Evolutionary conservation across 495 filamentous ascomycete genomes (phyloP), one percentile per base, ranked within the genome.

Genomic region (Pseudoneurospora amorphoporcata): DNA sequence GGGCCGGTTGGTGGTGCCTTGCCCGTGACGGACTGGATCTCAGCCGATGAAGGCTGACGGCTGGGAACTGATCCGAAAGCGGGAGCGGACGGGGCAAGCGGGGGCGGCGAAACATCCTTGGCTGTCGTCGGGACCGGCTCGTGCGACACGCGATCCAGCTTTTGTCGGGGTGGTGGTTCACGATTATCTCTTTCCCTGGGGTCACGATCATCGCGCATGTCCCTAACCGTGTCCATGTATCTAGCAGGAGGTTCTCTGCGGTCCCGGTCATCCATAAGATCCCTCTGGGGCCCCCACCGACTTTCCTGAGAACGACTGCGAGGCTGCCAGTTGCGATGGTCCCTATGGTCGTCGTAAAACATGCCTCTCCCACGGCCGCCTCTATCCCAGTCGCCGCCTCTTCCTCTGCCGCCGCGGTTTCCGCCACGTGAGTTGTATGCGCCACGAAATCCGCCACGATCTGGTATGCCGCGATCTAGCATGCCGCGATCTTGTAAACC

Each of bases 41-140:
- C 79, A 10, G 82, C 75, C 14, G 81, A 70, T 32, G 82, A 81
- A 6, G 81, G 70, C 39, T 83, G 76, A 41, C 83, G 80, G 42
- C 82, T 83, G 4, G 87, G 87, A 3, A 84, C 83, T 8, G 90
- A 92, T 12, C 92, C 92, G 83, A 96, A 95, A 2, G 92, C 91
- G 19, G 93, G 93, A 3, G 94, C 93, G 40, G 92, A 90, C 14
- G 92, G 92, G 43, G 91, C 90, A 68, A 92, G 84, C n/a, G 92
- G 92, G 19, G 92, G 93, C 12, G 93, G 90, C 29, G 92, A 86
- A 76, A 82, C 82, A 73, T 80, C 85, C 74, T 82, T 85, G 74
- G 79, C 82, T 77, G 76, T 80, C 38, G 75, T 80, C 38, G 74
- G 32, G 40, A 80, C 77, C 1, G 84, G 79, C 39, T 86, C 84